Percentiles rank a stretch among this genome's conserved stretches.
These are phyloP conservation scores for Bipolaris cookei DNA, from an alignment of 2,329 filamentous ascomycete species.

Conservation along the genomic window DNA sequence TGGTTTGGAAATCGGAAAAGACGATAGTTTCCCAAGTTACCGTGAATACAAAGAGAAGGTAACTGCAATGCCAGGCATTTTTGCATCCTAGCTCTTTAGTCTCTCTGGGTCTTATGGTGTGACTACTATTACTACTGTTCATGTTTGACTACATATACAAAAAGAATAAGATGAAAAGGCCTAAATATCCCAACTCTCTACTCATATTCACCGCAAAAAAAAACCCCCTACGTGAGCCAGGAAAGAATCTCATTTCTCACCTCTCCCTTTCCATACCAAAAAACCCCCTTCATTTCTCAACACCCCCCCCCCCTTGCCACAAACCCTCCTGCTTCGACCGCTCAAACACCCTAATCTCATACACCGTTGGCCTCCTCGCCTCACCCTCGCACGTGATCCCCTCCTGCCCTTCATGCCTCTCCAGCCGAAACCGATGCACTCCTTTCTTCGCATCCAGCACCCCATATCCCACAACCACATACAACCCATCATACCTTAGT, in stretches of 20 bases:
- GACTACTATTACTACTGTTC: too few relatives aligned
- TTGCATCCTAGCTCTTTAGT: too few relatives aligned
- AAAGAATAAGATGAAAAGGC: too few relatives aligned
- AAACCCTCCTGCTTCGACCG: constrained; percentile 26
- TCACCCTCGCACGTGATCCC: constrained; percentile 56
- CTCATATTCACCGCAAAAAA: too few relatives aligned
- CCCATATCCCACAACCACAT: constrained; percentile 53
- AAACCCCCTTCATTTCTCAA: too few relatives aligned
- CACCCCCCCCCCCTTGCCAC: constrained; percentile 4
- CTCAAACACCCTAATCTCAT: constrained; percentile 32
- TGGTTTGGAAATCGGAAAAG: too few relatives aligned
- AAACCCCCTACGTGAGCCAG: too few relatives aligned
- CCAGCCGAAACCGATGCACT: constrained; percentile 57
- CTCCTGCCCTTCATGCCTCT: constrained; percentile 52
- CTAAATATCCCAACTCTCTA: too few relatives aligned
- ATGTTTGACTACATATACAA: too few relatives aligned
- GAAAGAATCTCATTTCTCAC: too few relatives aligned
- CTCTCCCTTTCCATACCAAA: too few relatives aligned
- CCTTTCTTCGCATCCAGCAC: constrained; percentile 51
- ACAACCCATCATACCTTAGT: constrained; percentile 65
- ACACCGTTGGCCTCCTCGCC: constrained; percentile 51
- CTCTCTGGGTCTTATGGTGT: too few relatives aligned
- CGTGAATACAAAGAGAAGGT: background rate
- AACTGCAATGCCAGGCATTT: background rate
- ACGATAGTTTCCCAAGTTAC: background rate